Evolutionary conservation across 495 filamentous ascomycete species (phyloP), one percentile per base, ranked within the genome.

Genomic region (Hypoxylon lienhwacheense): DNA sequence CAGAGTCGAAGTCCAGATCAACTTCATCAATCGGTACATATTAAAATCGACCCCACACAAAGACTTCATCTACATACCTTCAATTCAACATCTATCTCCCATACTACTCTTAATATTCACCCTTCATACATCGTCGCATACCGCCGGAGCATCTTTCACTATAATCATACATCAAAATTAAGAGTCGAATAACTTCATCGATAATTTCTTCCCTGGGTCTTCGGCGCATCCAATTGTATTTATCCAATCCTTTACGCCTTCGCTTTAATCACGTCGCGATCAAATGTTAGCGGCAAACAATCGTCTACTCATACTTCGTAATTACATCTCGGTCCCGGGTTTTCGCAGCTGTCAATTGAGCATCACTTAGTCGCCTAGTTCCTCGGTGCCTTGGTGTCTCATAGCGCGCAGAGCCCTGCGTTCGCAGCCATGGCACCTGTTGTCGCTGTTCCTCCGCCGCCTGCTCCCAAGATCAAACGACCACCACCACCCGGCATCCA

Each of bases 391-490:
- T n/a, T n/a, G n/a, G n/a, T n/a, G n/a, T n/a, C n/a, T 54, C 33
- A 31, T 41, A 43, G 46, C 40, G 37, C 52, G 37, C 43, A 29
- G 50, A 43, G 50, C 43, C 19, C 5, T 26, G 10, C 4, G 21
- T 39, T 47, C 24, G 31, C 20, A 44, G 24, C 56, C 40, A 77
- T 78, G 75, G 71, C 74, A 55, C 74, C 75, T 25, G 55, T 71
- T 47, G 64, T 66, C 39, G 79, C 78, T 39, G 72, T 66, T 21
- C 80, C 79, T 55, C 78, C 79, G 10, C 71, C 78, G n/a, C 71
- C 76, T 61, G 69, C 81, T 48, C 78, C 78, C 60, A 89, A 90
- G 69, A 82, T 86, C 61, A 89, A 89, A 70, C 86, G 86, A 24
- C 86, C 86, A 51, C 76, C 83, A 53, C 84, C 84, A 46, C 84